Evolutionary conservation across 2,329 filamentous ascomycete genomes (phyloP), one percentile per base, ranked within the genome.

Genomic region (Ceratocystis albifundus): DNA sequence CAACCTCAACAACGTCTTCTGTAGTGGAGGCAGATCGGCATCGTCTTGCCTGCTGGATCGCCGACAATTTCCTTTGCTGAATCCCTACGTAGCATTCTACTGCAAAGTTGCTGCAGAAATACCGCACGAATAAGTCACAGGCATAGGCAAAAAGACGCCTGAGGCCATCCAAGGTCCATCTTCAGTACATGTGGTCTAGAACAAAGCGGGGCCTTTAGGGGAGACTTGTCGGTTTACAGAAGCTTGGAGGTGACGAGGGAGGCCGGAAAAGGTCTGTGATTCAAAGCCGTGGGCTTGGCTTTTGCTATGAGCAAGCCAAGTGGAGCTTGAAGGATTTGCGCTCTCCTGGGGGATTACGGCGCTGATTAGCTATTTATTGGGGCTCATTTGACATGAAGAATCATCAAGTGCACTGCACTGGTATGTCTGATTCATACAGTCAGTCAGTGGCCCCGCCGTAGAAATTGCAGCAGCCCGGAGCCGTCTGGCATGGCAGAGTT

Each of bases 161-260:
- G 22, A 41, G 30, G 64, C 41, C n/a, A 36, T 55, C 12, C 41
- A 32, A 48, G 10, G 55, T 30, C 17, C 20, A 25, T 30, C 12
- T 64, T 32, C 28, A 50, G 45, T 28, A 10, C 55, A 7, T n/a
- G 15, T 36, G 55, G 64, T 65, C 64, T 65, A 65, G 64, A 65
- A 65, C 64, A 61, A 61, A 50, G 57, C 50, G 45, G 22, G 36
- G 10, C 10, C 12, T 41, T 61, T 25, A 46, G 53, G 57, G 53
- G 55, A 57, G 30, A 53, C 41, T 50, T 59, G 30, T 28, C 55
- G 17, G 57, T 30, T 8, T 28, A n/a, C 25, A 45, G 22, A 30
- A 15, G 22, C 50, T 20, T 17, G 10, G 48, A 28, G 22, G 5
- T 12, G 50, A 30, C 2, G 36, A 36, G 64, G 50, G 53, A 55